These are phyloP conservation scores for Candida insectorum DNA, from an alignment of 805 yeast genomes.

Conservation along the genomic window DNA sequence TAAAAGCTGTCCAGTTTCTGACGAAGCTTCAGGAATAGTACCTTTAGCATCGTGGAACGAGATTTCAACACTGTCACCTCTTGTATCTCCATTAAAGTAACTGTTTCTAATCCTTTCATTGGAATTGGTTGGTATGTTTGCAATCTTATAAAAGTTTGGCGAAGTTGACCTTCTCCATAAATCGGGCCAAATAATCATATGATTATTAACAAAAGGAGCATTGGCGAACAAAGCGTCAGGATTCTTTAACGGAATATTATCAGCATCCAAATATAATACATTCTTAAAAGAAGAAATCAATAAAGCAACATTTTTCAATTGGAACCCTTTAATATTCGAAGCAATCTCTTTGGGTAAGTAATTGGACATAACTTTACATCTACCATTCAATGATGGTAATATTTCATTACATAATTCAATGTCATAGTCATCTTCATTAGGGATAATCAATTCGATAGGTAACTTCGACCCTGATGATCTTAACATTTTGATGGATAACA, in stretches of 20 bases:
- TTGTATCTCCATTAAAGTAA: constrained; percentile 22
- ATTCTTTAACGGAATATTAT: constrained; percentile 33
- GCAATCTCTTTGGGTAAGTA: constrained; percentile 22
- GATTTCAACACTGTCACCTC: constrained; percentile 19
- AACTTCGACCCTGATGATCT: constrained; percentile 30
- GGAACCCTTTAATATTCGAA: constrained; percentile 25
- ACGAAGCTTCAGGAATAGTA: constrained; percentile 43
- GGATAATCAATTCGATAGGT: constrained; percentile 38
- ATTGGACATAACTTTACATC: constrained; percentile 48
- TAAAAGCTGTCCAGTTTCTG: constrained; percentile 39
- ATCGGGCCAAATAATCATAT: constrained; percentile 40
- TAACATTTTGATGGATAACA: constrained; percentile 29
- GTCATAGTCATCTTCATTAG: constrained; percentile 29
- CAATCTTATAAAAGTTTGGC: constrained; percentile 33
- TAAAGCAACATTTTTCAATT: constrained; percentile 35
- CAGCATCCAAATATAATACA: constrained; percentile 37
- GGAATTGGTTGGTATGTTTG: constrained; percentile 23
- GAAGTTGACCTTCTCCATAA: constrained; percentile 40
- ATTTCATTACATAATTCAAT: constrained; percentile 28
- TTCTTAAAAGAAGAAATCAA: constrained; percentile 34
- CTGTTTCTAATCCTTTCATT: constrained; percentile 21
- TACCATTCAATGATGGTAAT: constrained; percentile 30
- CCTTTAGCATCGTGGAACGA: constrained; percentile 58
- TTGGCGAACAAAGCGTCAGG: constrained; percentile 34
- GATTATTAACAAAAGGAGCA: constrained; percentile 26